These are phyloP conservation scores for Sarcodon aspratus DNA, from an alignment of 768 basidiomycete genomes.

Conservation along the genomic window DNA sequence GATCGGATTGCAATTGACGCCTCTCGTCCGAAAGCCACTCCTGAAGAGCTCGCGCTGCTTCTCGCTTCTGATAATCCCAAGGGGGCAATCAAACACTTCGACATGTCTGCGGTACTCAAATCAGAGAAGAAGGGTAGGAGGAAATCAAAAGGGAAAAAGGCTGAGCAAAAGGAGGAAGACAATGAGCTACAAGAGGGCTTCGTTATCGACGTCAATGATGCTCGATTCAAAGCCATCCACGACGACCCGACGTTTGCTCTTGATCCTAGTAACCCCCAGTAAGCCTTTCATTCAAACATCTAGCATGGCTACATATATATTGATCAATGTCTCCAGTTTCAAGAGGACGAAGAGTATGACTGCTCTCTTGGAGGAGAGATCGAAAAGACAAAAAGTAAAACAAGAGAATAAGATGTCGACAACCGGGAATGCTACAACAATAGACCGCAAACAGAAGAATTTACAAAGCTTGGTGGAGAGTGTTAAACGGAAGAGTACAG, in stretches of 20 bases:
- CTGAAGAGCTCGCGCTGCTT: conserved; percentile 57
- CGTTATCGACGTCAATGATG: conserved; percentile 72
- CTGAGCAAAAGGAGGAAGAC: conserved; percentile 36
- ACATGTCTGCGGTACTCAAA: conserved; percentile 81
- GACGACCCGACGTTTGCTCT: conserved; percentile 91
- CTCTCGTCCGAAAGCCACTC: conserved; percentile 33
- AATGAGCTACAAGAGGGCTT: conserved; percentile 74
- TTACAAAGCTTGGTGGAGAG: conserved; percentile 71
- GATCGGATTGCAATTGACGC: conserved; percentile 9
- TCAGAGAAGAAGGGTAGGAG: conserved; percentile 61
- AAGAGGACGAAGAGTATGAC: conserved; percentile 90
- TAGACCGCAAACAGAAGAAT: conserved; percentile 20
- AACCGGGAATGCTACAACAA: conserved; percentile 2
- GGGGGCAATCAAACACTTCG: conserved; percentile 68
- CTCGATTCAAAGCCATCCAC: conserved; percentile 78
- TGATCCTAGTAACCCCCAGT: conserved; percentile 94
- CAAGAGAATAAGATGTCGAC: not conserved
- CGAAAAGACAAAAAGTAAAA: conserved; percentile 41
- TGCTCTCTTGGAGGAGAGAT: conserved; percentile 75
- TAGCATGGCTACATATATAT: not conserved
- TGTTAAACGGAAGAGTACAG: conserved; percentile 68
- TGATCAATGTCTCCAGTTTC: conserved; percentile 41
- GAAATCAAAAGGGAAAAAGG: conserved; percentile 30
- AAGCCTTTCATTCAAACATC: conserved; percentile 18
- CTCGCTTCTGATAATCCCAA: conserved; percentile 41